Base-by-base conservation (phyloP, 768 basidiomycete species). In the Collybiopsis confluens region DNA sequence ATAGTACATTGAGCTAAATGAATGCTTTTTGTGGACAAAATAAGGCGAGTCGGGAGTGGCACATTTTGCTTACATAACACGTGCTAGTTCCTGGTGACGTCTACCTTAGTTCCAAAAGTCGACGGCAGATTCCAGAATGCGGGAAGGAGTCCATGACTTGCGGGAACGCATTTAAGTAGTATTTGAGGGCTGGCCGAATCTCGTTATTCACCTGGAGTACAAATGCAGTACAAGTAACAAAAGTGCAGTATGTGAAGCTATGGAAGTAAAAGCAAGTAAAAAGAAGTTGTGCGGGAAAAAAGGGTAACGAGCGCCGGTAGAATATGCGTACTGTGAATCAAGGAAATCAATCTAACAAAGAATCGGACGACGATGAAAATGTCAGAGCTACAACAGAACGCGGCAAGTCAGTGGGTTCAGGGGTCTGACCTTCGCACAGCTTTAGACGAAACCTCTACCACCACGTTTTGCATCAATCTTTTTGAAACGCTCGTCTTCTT, bases 381-480 rank as follows among this genome's bases (percentile, higher is more conserved):
- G 11, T 37, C 13, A 15, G 38, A 41, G 41, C 37, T 16, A 36
- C 38, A 27, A 27, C 27, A 23, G 38, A 38, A 52, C 16, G 47
- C 20, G 18, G 27, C 30, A 28, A 46, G 27, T 9, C 11, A 33
- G 27, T 11, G 5, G 7, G 20, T 46, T 18, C 18, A 18, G n/a
- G 16, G 28, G 27, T 8, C 44, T 27, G n/a, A 16, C 24, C 5
- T 16, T 27, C 20, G 30, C 35, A 49, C 15, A 30, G 38, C 9
- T 33, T 80, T 71, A 95, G 57, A 94, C 92, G 62, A 96, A 96
- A 57, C 90, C 89, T 57, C 77, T 73, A 46, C 91, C 90, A 58
- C 90, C 92, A 58, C 90, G 86, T 72, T 95, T 96, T 53, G 82
- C 81, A 60, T 95, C 92, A 58, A 96, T 95, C 71, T 78, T 88